Evolutionary conservation across 1,139 yeast species (phyloP), one percentile per base, ranked within the genome.

Genomic region (Taiozyma sp.): DNA sequence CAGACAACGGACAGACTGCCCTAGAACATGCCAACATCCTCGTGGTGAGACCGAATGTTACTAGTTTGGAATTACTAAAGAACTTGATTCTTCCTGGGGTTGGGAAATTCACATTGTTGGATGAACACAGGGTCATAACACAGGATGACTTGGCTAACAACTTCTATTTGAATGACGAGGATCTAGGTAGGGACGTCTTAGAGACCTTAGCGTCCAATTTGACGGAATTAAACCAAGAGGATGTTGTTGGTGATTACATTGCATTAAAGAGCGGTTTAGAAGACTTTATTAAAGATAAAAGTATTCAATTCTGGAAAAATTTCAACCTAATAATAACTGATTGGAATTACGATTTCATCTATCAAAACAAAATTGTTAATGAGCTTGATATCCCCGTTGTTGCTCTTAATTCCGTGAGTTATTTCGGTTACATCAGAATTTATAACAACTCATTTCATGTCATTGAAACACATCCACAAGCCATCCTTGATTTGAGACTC

Each of bases 31-130:
- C 93, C 1, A 83, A 78, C 53, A 75, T 91, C 2, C 79, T 90
- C 51, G 67, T 90, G 12, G 60, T 90, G 8, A 82, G 84, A 47
- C 84, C 83, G 13, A 73, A 83, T 1, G 67, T 84, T 0, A 73
- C 83, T 0, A 84, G 89, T 1, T 70, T 84, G 1, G 98, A 93
- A 66, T 70, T 82, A 14, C 67, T 88, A 52, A 92, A 92, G 71
- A 90, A 91, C 65, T 70, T 92, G 55, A 81, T 88, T 3, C 72
- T 93, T 34, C 92, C 96, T 0, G 97, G 97, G 1, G 51, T 88
- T 27, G 95, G 96, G 8, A 65, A 75, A 12, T 76, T 86, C 55
- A 80, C 89, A 0, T 72, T 91, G 8, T 70, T 87, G 14, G 90
- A 81, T 57, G 69, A 67, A 39, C 55, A 47, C 5, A 44, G 36